phyloP scores from a whole-genome alignment of 495 filamentous ascomycete genomes.

The Halenospora varia region DNA sequence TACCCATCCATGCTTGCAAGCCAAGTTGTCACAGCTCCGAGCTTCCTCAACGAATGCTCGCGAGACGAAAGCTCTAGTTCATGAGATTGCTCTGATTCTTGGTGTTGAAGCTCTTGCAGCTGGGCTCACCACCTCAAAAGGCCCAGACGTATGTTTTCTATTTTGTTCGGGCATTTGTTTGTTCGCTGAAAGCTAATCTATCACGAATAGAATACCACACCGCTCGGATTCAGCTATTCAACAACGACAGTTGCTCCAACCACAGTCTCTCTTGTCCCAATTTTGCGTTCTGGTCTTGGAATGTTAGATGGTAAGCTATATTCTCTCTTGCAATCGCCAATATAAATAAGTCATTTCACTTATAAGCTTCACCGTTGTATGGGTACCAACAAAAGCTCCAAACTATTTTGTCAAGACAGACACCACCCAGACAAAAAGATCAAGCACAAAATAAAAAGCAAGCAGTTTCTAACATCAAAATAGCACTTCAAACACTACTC shows the following conservation, averaged over 20 bases:
- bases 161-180: not conserved
- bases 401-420: too few relatives aligned
- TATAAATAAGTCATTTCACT: not conserved
- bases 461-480: slow-evolving; percentile 3
- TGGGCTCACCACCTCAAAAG: slow-evolving; percentile 46
- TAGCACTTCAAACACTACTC: slow-evolving; percentile 79
- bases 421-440: too few relatives aligned
- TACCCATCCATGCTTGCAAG: slow-evolving; percentile 76
- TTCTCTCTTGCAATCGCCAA: slow-evolving; percentile 2
- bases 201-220: slow-evolving; percentile 58
- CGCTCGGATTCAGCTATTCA: slow-evolving; percentile 67
- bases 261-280: slow-evolving; percentile 79
- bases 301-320: slow-evolving; percentile 71
- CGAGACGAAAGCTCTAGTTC: slow-evolving; percentile 76
- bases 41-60: slow-evolving; percentile 62
- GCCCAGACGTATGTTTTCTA: slow-evolving; percentile 37
- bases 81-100: slow-evolving; percentile 81
- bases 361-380: not conserved
- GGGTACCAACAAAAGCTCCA: too few relatives aligned
- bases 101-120: slow-evolving; percentile 76
- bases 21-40: slow-evolving; percentile 87
- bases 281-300: slow-evolving; percentile 81
- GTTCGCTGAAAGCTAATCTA: slow-evolving; percentile 3
- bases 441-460: too few relatives aligned
- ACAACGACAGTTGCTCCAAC: slow-evolving; percentile 53